Conservation (phyloP, 176 grass and related monocot species). For the Saccharum officinarum region DNA sequence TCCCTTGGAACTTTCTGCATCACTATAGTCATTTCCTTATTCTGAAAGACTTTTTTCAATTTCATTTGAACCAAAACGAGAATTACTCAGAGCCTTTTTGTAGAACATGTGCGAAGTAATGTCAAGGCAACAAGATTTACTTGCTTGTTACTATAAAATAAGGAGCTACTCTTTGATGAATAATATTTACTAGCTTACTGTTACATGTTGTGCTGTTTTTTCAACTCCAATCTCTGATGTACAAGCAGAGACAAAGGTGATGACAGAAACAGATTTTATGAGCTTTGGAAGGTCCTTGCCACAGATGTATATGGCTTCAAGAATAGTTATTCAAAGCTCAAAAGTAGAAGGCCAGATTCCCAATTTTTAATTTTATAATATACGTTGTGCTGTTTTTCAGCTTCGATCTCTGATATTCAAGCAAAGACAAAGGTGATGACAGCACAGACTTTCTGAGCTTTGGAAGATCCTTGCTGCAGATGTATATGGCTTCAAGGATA, state of each 20-base stretch:
- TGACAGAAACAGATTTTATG: slow-evolving; percentile 8
- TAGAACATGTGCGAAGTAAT: neutral
- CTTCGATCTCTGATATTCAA: slow-evolving; percentile 22
- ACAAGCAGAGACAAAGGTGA: slow-evolving; percentile 29
- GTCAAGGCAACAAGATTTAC: neutral
- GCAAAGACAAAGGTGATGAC: slow-evolving; percentile 29
- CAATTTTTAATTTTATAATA: neutral
- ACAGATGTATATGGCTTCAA: neutral
- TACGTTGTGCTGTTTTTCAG: slow-evolving; percentile 25
- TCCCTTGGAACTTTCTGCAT: neutral
- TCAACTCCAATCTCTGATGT: slow-evolving; percentile 18
- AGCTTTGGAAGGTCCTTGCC: slow-evolving; percentile 4
- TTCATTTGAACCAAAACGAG: slow-evolving; percentile 11
- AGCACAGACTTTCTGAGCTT: neutral
- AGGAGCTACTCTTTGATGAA: neutral
- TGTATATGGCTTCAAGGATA: neutral
- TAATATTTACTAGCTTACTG: neutral
- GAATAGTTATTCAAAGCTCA: slow-evolving; percentile 20
- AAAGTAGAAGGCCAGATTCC: neutral
- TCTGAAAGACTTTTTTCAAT: neutral
- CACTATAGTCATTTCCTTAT: neutral
- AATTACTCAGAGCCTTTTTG: neutral
- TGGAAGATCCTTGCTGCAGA: slow-evolving; percentile 15
- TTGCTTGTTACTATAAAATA: neutral
- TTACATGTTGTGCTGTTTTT: slow-evolving; percentile 12